Conservation (phyloP, 2,329 filamentous ascomycete species). For the Talaromyces sp. region DNA sequence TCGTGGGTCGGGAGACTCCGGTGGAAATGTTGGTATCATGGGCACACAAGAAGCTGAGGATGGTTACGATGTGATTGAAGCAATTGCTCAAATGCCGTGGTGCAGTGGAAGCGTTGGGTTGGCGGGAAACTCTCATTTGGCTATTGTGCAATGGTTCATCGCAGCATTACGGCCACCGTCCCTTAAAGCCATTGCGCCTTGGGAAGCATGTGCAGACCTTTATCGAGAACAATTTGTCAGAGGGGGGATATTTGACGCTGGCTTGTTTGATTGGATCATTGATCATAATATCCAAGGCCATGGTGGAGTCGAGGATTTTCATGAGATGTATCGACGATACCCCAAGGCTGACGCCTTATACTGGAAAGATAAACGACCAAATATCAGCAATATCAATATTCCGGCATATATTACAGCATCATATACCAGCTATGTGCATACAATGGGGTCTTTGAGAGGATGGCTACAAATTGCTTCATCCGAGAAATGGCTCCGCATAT, state of each 20-base stretch:
- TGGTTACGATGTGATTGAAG: constrained; percentile 11
- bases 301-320: neutral
- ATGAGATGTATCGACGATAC: neutral
- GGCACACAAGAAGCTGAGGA: constrained; percentile 32
- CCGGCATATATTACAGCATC: neutral
- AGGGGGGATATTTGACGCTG: neutral
- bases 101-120: constrained; percentile 35
- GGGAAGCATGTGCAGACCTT: constrained; percentile 24
- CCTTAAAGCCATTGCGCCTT: constrained; percentile 38
- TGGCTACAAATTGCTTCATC: neutral
- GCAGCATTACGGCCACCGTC: constrained; percentile 28
- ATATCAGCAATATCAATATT: neutral
- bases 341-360: neutral
- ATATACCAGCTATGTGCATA: neutral
- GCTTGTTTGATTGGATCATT: neutral
- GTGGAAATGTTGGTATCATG: constrained; percentile 26
- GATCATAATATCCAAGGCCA: neutral
- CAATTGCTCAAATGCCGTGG: constrained; percentile 7
- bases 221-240: neutral
- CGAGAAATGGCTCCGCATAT: neutral
- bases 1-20: constrained; percentile 20
- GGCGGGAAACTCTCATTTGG: constrained; percentile 36
- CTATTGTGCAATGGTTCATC: constrained; percentile 33
- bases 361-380: neutral
- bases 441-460: neutral